phyloP scores from a whole-genome alignment of 495 filamentous ascomycete genomes.

The Hypoxylon fuscum region DNA sequence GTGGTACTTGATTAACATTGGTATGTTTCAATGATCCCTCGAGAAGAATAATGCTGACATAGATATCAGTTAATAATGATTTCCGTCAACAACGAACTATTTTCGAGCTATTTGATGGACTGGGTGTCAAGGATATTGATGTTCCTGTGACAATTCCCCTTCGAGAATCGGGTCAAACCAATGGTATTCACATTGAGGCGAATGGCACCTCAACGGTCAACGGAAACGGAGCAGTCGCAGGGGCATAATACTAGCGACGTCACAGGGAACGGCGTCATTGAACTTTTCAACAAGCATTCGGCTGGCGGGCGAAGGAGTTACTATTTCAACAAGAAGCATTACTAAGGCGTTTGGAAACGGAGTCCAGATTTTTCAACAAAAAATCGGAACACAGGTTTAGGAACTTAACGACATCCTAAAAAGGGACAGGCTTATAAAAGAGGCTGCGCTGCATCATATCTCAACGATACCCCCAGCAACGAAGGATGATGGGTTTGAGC shows the following conservation, averaged over 20 bases:
- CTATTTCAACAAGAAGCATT: conserved; percentile 49
- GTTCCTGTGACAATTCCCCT: conserved; percentile 36
- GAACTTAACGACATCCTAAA: conserved; percentile 35
- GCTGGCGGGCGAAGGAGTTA: conserved; percentile 39
- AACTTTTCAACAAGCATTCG: conserved; percentile 50
- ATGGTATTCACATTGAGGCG: conserved; percentile 34
- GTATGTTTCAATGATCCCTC: conserved; percentile 59
- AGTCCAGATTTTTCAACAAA: conserved; percentile 47
- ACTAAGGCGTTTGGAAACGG: conserved; percentile 44
- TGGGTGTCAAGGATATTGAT: conserved; percentile 73
- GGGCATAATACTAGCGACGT: conserved; percentile 14
- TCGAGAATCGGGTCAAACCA: conserved; percentile 14
- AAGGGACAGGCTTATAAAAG: conserved; percentile 38
- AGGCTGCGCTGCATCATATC: conserved; percentile 41
- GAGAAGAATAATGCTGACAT: conserved; percentile 18
- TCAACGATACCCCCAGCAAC: conserved; percentile 44
- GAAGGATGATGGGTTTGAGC: conserved; percentile 30
- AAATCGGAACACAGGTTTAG: conserved; percentile 41
- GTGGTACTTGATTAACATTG: conserved; percentile 96
- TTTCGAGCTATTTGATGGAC: conserved; percentile 84
- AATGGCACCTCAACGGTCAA: conserved; percentile 20
- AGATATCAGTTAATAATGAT: conserved; percentile 84
- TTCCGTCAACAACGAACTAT: conserved; percentile 82
- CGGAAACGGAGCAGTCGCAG: conserved; percentile 17
- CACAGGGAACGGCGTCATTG: conserved; percentile 42